Percentiles rank a stretch among this genome's conserved stretches.
These are phyloP conservation scores for Coemansia sp. DNA, from an alignment of 192 early-diverging fungal species.

Conservation along the genomic window DNA sequence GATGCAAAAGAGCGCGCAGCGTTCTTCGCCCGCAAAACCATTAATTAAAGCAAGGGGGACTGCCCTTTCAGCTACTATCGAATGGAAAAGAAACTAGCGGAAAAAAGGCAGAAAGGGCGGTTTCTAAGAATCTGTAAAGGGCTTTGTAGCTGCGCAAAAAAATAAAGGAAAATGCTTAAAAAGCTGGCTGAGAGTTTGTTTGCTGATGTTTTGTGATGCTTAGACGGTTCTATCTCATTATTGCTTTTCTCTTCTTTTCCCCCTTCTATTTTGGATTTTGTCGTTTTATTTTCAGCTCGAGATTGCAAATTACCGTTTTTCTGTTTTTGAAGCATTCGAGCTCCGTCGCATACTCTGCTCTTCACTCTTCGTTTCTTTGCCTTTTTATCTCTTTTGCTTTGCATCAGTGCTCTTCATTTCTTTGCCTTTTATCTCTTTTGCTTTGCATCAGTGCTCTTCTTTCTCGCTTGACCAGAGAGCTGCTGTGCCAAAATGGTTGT, in stretches of 20 bases:
- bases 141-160: neutral
- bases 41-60: neutral
- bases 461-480: no score
- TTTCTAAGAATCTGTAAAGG: no score
- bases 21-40: no score
- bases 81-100: neutral
- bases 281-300: neutral
- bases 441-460: no score
- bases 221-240: neutral
- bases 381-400: constrained; percentile 9
- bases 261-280: neutral
- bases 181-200: no score
- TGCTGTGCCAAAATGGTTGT: no score
- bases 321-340: no score
- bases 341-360: no score
- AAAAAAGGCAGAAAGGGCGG: neutral
- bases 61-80: neutral
- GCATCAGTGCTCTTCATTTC: constrained; percentile 2
- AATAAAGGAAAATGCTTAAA: no score
- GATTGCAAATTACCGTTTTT: no score
- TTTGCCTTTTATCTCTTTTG: neutral
- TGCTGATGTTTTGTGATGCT: no score
- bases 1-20: no score
- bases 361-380: constrained; percentile 1
- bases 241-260: neutral